phyloP scores from a whole-genome alignment of 306 rosid genomes.

The Sicyos edulis region DNA sequence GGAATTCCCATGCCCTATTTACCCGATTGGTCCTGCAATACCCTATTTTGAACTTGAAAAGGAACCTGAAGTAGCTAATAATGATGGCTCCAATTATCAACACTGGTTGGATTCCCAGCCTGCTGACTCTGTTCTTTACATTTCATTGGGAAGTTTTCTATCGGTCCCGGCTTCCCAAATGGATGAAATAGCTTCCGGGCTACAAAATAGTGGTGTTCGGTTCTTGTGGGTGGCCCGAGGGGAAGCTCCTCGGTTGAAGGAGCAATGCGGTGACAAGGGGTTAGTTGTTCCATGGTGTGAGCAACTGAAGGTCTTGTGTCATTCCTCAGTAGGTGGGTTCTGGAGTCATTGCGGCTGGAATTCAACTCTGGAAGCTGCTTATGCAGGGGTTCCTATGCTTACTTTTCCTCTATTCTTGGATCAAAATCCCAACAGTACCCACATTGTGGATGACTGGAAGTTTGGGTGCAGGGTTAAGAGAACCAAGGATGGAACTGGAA shows the following conservation, averaged over 20 bases:
- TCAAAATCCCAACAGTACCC: constrained; percentile 33
- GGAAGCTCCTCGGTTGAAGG: constrained; percentile 20
- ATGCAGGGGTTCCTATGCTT: constrained; percentile 36
- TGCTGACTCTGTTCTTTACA: constrained; percentile 31
- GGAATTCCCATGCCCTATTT: constrained; percentile 24
- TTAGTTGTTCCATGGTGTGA: constrained; percentile 40
- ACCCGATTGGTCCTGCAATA: constrained; percentile 36
- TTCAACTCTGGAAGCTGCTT: constrained; percentile 33
- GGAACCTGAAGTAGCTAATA: background rate
- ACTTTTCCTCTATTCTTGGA: constrained; percentile 29
- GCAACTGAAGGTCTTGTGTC: constrained; percentile 43
- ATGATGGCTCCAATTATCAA: constrained; percentile 10
- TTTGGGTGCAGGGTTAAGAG: constrained; percentile 29
- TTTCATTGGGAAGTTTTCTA: constrained; percentile 38
- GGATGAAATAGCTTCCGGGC: constrained; percentile 34
- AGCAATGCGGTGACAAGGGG: constrained; percentile 24
- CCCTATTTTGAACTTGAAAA: constrained; percentile 21
- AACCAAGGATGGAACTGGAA: constrained; percentile 8
- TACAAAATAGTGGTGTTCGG: constrained; percentile 29
- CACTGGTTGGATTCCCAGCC: constrained; percentile 42
- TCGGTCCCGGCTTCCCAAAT: constrained; percentile 33
- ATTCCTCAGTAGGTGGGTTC: constrained; percentile 34
- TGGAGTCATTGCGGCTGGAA: constrained; percentile 45
- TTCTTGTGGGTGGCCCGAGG: constrained; percentile 37
- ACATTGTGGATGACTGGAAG: constrained; percentile 41